Percentiles rank a stretch among this genome's conserved stretches.
phyloP scores from a whole-genome alignment of 805 yeast genomes.

The Yamadazyma scolyti region DNA sequence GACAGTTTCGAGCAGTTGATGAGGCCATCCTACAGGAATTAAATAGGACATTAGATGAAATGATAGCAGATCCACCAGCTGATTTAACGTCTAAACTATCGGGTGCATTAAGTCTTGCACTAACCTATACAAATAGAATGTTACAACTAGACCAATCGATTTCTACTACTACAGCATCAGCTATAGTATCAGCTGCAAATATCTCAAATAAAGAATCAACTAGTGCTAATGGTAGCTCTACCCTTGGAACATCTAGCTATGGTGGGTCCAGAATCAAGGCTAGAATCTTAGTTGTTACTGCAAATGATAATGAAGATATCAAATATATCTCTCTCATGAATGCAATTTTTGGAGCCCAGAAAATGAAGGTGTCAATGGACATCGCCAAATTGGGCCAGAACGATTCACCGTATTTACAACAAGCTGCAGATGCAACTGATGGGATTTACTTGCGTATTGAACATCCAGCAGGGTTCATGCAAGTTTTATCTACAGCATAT shows the following conservation, averaged over 20 bases:
- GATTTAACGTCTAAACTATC: slow-evolving; percentile 38
- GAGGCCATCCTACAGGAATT: slow-evolving; percentile 64
- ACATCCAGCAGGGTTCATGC: slow-evolving; percentile 74
- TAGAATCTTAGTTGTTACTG: slow-evolving; percentile 53
- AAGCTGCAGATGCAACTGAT: slow-evolving; percentile 91
- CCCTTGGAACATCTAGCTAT: slow-evolving; percentile 12
- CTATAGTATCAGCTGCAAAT: slow-evolving; percentile 36
- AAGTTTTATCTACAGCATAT: slow-evolving; percentile 76
- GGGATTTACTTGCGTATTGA: slow-evolving; percentile 77
- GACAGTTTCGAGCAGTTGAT: slow-evolving; percentile 79
- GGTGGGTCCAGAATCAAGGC: slow-evolving; percentile 28
- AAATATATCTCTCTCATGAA: slow-evolving; percentile 94
- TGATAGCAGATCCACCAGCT: slow-evolving; percentile 14
- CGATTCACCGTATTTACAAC: slow-evolving; percentile 83
- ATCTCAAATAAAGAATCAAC: slow-evolving; percentile 14
- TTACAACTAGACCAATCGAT: slow-evolving; percentile 48
- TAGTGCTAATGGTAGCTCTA: slow-evolving; percentile 5
- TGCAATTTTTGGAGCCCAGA: slow-evolving; percentile 92
- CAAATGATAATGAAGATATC: slow-evolving; percentile 70
- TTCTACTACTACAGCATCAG: slow-evolving; percentile 41
- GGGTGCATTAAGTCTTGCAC: slow-evolving; percentile 79
- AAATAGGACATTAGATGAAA: slow-evolving; percentile 25
- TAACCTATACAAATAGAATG: slow-evolving; percentile 73
- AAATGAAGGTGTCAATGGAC: slow-evolving; percentile 84
- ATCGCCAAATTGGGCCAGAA: slow-evolving; percentile 69